Conservation (phyloP, 768 basidiomycete genomes). For the Lentinula lateritia region DNA sequence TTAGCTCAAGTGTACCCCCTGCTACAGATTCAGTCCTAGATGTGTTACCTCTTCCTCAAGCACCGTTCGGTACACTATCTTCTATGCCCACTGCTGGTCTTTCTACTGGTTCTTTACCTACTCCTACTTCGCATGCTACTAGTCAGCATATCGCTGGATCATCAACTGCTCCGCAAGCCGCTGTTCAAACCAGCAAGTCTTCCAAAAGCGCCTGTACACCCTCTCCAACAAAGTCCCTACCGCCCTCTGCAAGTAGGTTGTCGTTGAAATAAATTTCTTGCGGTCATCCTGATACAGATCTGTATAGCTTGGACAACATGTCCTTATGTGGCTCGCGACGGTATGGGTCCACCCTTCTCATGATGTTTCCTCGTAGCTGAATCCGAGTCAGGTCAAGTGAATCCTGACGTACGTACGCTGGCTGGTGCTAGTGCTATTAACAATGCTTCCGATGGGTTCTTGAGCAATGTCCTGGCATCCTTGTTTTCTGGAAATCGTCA, state of each 20-base stretch:
- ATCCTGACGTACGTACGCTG: constrained; percentile 48
- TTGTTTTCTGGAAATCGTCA: constrained; percentile 23
- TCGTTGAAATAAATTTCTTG: background rate
- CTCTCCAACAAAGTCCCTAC: constrained; percentile 39
- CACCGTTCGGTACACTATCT: constrained; percentile 5
- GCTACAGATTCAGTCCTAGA: background rate
- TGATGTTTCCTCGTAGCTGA: background rate
- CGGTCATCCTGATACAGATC: background rate
- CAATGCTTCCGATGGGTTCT: constrained; percentile 33
- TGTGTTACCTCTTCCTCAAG: constrained; percentile 8
- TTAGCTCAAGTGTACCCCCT: background rate
- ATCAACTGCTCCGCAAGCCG: constrained; percentile 27
- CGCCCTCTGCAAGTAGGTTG: constrained; percentile 47
- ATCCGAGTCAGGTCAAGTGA: constrained; percentile 25
- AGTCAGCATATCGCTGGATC: constrained; percentile 17
- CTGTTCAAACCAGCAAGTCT: constrained; percentile 23
- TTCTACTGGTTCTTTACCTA: background rate
- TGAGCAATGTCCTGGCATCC: constrained; percentile 41
- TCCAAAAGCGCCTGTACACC: constrained; percentile 36
- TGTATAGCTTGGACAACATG: constrained; percentile 32
- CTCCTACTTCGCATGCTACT: constrained; percentile 8
- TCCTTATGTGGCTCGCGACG: constrained; percentile 45
- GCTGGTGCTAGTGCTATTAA: constrained; percentile 35
- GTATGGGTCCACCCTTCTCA: constrained; percentile 11
- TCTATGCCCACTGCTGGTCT: background rate